Evolutionary conservation across 2,329 filamentous ascomycete species (phyloP), one percentile per base, ranked within the genome.

Genomic region (Arthroderma sp.): DNA sequence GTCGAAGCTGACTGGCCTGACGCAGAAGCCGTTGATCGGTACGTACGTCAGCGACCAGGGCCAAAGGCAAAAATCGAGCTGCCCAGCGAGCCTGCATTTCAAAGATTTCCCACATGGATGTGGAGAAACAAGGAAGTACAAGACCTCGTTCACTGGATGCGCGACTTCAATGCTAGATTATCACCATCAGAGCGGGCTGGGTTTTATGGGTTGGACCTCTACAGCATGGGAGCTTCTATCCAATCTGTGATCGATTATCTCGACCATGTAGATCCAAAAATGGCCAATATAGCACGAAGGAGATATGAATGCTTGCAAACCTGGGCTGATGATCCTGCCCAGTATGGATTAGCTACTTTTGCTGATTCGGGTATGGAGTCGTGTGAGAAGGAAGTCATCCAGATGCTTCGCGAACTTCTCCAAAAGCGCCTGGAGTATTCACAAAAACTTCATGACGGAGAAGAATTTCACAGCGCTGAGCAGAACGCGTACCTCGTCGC

Each of bases 1-100:
- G 60, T 73, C 5, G 71, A 75, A 54, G 69, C 66, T 15, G 72
- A 75, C 58, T 75, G 71, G 71, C 71, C 71, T 1, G 72, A 75
- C 50, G 69, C 69, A 29, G 68, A 72, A 48, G 60, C 61, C 1
- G 62, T 75, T 30, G 72, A 75, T 49, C 63, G 68, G 37, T 73
- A 73, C 44, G 68, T 74, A 9, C 65, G 71, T 5, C 62, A 65
- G 41, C 63, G 68, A 9, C 66, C 68, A 9, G 56, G 65, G 29
- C 53, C 57, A 15, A 54, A 64, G 50, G 56, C 57, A 30, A 48
- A 56, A 33, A 50, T 66, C 36, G 54, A 57, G 55, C 22, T 46
- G 43, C 28, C 49, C 49, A 52, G 56, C 4, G 55, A 64, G 8
- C 61, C 64, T 33, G 60, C 65, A 4, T 74, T 74, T 52, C 59